These are phyloP conservation scores for Phialophora expanda DNA, from an alignment of 2,329 filamentous ascomycete genomes.

Conservation along the genomic window DNA sequence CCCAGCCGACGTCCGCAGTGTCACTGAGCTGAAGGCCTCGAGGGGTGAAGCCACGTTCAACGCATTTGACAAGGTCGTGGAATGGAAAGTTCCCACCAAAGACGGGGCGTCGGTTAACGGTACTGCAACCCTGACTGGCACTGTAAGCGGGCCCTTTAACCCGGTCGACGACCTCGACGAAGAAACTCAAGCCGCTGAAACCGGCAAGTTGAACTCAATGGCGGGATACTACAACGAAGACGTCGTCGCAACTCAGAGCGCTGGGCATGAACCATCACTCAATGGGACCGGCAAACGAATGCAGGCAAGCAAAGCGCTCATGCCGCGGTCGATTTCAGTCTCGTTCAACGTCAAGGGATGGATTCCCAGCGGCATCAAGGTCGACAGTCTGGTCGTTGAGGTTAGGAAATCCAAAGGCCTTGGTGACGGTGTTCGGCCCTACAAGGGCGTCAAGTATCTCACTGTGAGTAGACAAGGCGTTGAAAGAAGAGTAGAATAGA, in stretches of 20 bases:
- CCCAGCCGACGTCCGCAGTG: slow-evolving; percentile 76
- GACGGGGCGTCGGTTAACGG: slow-evolving; percentile 71
- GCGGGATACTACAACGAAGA: slow-evolving; percentile 55
- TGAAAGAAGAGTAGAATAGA: slow-evolving; percentile 46
- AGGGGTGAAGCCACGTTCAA: slow-evolving; percentile 84
- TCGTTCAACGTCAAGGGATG: slow-evolving; percentile 68
- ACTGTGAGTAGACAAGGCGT: slow-evolving; percentile 68
- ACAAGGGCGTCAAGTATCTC: slow-evolving; percentile 97
- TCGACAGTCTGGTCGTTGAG: slow-evolving; percentile 67
- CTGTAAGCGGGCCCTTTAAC: slow-evolving; percentile 70
- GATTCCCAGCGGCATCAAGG: slow-evolving; percentile 67
- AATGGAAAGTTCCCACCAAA: slow-evolving; percentile 82
- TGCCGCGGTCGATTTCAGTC: slow-evolving; percentile 77
- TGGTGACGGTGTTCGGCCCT: slow-evolving; percentile 87
- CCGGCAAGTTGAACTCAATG: slow-evolving; percentile 45
- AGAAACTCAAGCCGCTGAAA: slow-evolving; percentile 41
- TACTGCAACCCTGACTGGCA: slow-evolving; percentile 77
- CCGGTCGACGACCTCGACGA: slow-evolving; percentile 46
- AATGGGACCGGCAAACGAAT: slow-evolving; percentile 43
- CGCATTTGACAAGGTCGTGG: slow-evolving; percentile 71
- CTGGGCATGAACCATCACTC: slow-evolving; percentile 31
- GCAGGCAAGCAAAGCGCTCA: slow-evolving; percentile 69
- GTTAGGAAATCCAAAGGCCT: slow-evolving; percentile 82
- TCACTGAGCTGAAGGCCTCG: slow-evolving; percentile 79
- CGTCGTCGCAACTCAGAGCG: slow-evolving; percentile 43